These are phyloP conservation scores for Botrytis fragariae DNA, from an alignment of 2,329 filamentous ascomycete genomes.

Conservation along the genomic window DNA sequence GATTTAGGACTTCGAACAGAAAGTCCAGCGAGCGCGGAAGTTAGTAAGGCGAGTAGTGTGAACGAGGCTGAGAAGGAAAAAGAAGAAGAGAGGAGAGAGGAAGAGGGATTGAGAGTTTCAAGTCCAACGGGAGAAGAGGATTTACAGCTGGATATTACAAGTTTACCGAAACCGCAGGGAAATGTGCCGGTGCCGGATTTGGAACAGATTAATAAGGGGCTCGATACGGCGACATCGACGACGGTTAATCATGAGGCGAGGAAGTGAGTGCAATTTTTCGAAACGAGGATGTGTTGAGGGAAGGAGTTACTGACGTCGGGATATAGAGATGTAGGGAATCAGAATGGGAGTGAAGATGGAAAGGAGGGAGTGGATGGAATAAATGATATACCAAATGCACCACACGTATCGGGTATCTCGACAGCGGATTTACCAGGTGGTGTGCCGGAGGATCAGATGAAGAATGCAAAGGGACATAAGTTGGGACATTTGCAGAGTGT, in stretches of 20 bases:
- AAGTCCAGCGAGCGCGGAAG: conserved; percentile 61
- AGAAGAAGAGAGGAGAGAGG: conserved; percentile 25
- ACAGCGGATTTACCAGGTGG: conserved; percentile 45
- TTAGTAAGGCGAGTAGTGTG: conserved; percentile 73
- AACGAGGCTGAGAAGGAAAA: conserved; percentile 40
- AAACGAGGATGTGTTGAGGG: background rate
- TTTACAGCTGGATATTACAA: conserved; percentile 26
- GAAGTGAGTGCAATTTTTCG: conserved; percentile 23
- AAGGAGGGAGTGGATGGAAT: background rate
- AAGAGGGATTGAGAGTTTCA: conserved; percentile 33
- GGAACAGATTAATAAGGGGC: conserved; percentile 28
- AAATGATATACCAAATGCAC: background rate
- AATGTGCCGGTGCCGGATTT: conserved; percentile 28
- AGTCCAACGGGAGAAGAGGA: conserved; percentile 34
- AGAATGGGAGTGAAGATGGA: background rate
- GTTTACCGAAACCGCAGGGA: conserved; percentile 28
- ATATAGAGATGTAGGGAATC: background rate
- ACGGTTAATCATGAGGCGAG: conserved; percentile 28
- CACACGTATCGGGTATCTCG: conserved; percentile 27
- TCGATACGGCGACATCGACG: conserved; percentile 36
- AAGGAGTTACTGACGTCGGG: background rate
- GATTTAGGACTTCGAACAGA: conserved; percentile 66
- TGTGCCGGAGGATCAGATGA: conserved; percentile 40
- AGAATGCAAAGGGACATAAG: conserved; percentile 28
- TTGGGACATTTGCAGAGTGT: conserved; percentile 31